Conservation (phyloP, 768 basidiomycete species). For the Gymnopilus junonius region DNA sequence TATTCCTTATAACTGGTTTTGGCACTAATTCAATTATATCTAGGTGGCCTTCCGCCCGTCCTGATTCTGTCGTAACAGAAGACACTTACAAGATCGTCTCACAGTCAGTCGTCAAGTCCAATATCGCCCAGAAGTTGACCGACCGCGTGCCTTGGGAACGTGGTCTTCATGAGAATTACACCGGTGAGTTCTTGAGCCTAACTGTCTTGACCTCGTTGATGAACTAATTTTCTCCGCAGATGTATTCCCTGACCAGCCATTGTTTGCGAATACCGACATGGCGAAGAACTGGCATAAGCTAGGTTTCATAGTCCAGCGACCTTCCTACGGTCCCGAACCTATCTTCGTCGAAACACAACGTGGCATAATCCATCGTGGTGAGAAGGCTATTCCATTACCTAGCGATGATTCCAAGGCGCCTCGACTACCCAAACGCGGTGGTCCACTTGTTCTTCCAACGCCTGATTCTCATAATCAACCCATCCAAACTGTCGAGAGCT, state of each 20-base stretch:
- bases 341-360: constrained; percentile 21
- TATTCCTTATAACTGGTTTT: not conserved
- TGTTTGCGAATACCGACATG: constrained; percentile 24
- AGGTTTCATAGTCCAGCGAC: constrained; percentile 17
- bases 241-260: constrained; percentile 13
- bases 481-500: constrained; percentile 12
- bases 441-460: constrained; percentile 7
- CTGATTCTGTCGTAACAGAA: constrained; percentile 28
- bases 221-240: not conserved
- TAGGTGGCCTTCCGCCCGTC: constrained; percentile 36
- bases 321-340: constrained; percentile 15
- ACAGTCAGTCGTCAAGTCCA: constrained; percentile 9
- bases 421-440: not conserved
- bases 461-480: constrained; percentile 8
- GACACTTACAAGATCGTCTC: constrained; percentile 12
- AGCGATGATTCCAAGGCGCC: not conserved
- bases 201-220: not conserved
- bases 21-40: not conserved
- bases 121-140: constrained; percentile 17
- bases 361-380: constrained; percentile 3
- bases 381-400: not conserved
- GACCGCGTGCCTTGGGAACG: constrained; percentile 21
- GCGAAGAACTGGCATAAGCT: constrained; percentile 22
- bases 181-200: constrained; percentile 5
- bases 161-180: constrained; percentile 20